Evolutionary conservation across 148 eudicot genomes (phyloP), one percentile per base, ranked within the genome.

Genomic region (Selenicereus undatus): DNA sequence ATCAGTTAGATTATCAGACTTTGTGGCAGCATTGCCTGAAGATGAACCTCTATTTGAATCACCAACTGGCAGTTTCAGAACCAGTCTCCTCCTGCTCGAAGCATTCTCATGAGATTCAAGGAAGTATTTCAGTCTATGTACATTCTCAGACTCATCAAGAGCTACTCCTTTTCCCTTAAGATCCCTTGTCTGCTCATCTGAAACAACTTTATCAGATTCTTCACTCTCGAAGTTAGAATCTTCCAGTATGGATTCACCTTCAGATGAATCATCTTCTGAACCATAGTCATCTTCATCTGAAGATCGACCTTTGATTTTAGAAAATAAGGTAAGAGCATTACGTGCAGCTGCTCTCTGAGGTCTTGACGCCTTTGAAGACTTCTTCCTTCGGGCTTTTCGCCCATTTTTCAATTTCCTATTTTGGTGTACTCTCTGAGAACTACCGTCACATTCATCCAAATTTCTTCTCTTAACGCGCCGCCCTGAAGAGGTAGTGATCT

Each of bases 261-360:
- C 99, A 76, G 93, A 96, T 70, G 87, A 86, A 76, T 90, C 89
- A 70, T 76, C 84, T 73, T 83, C 90, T 18, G 88, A 85, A 76
- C 81, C 85, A 50, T 90, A 88, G 70, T 82, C 92, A 50, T 88
- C 90, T 81, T 71, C 86, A 73, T 90, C 93, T 76, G 86, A 75
- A 39, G 89, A 82, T 72, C 76, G 78, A 68, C 99, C 95, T n/a
- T 86, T 93, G 77, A 93, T 88, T 88, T 87, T 88, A 24, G 98
- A 93, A 90, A 96, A 91, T 66, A 92, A 84, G 80, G 86, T 88
- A 79, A 91, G 92, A 71, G 99, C 99, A 86, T 96, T 94, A 50
- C 97, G 91, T 54, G 99, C 99, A 82, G 99, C 99, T 84, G 93
- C 94, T 88, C 99, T 90, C 81, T 77, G 92, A 71, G 99, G 99